phyloP scores from a whole-genome alignment of 2,329 filamentous ascomycete species.

The Hymenoscyphus linearis region DNA sequence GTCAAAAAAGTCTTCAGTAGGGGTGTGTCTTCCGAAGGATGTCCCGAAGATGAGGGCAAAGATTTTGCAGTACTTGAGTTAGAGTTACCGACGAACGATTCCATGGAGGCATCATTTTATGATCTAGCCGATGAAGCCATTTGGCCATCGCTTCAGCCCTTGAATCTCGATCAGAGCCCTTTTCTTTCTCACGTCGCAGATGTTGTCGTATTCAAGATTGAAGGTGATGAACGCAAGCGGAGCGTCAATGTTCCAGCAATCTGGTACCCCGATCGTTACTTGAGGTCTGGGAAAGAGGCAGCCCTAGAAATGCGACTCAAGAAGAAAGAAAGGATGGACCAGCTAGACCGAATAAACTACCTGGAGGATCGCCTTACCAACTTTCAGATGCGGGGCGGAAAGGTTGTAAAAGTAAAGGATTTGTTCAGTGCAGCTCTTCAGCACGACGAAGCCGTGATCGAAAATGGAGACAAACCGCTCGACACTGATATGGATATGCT shows the following conservation, averaged over 20 bases:
- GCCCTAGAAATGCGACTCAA: slow-evolving; percentile 39
- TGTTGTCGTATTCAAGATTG: slow-evolving; percentile 44
- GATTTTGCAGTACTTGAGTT: slow-evolving; percentile 31
- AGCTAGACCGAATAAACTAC: slow-evolving; percentile 22
- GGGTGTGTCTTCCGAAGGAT: slow-evolving; percentile 20
- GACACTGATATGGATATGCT: slow-evolving; percentile 16
- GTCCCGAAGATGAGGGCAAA: slow-evolving; percentile 12
- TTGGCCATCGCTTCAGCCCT: slow-evolving; percentile 21
- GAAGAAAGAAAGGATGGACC: slow-evolving; percentile 28
- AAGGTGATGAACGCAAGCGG: slow-evolving; percentile 37
- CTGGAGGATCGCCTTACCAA: slow-evolving; percentile 27
- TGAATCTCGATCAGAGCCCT: slow-evolving; percentile 22
- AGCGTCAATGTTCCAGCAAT: slow-evolving; percentile 46
- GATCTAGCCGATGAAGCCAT: slow-evolving; percentile 31
- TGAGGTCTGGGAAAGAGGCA: slow-evolving; percentile 40
- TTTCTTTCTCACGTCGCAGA: slow-evolving; percentile 38
- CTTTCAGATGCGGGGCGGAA: slow-evolving; percentile 17
- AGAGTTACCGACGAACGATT: slow-evolving; percentile 22
- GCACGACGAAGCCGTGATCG: slow-evolving; percentile 27
- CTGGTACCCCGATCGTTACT: slow-evolving; percentile 51
- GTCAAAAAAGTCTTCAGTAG: slow-evolving; percentile 26
- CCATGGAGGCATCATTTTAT: slow-evolving; percentile 28
- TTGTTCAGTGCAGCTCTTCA: slow-evolving; percentile 27
- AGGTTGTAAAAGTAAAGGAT: slow-evolving; percentile 28
- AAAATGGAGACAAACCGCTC: slow-evolving; percentile 9